These are phyloP conservation scores for Byssochlamys sp. DNA, from an alignment of 2,329 filamentous ascomycete genomes.

Conservation along the genomic window DNA sequence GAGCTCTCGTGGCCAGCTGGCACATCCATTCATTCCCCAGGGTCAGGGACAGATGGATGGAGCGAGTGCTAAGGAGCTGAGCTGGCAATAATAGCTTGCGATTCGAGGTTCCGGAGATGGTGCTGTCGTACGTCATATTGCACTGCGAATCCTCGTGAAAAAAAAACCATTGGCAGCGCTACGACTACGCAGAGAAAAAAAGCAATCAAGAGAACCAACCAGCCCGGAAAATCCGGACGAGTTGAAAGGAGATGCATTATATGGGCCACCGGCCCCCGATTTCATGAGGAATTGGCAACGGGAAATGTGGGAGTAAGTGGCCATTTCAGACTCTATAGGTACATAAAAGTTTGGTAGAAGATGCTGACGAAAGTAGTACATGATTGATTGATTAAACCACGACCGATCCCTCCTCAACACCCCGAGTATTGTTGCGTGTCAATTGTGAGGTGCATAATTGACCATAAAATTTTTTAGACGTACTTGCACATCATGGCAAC, in stretches of 20 bases:
- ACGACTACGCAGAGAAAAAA: not conserved
- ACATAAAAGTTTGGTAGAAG: slow-evolving; percentile 7
- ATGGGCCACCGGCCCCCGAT: not conserved
- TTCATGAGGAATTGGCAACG: not conserved
- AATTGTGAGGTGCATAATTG: not conserved
- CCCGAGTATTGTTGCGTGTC: not conserved
- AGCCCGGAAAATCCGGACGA: not conserved
- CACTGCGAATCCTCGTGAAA: not conserved
- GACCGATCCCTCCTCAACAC: slow-evolving; percentile 13
- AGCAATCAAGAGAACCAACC: not conserved
- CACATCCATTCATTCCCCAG: not conserved
- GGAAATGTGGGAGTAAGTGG: slow-evolving; percentile 11
- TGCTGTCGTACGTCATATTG: not conserved
- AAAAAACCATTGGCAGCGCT: not conserved
- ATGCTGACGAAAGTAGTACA: slow-evolving; percentile 14
- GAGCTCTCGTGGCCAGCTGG: not conserved
- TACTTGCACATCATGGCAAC: slow-evolving; percentile 91
- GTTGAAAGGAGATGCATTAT: not conserved
- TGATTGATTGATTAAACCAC: slow-evolving; percentile 17
- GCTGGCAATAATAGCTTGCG: not conserved
- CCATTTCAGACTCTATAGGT: slow-evolving; percentile 22
- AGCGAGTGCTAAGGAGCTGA: not conserved
- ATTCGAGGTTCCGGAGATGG: not conserved
- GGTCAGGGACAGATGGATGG: too few species aligned
- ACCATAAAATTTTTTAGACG: slow-evolving; percentile 37